Conservation (phyloP, 1,284 basidiomycete species). For the Heterobasidion annosum region DNA sequence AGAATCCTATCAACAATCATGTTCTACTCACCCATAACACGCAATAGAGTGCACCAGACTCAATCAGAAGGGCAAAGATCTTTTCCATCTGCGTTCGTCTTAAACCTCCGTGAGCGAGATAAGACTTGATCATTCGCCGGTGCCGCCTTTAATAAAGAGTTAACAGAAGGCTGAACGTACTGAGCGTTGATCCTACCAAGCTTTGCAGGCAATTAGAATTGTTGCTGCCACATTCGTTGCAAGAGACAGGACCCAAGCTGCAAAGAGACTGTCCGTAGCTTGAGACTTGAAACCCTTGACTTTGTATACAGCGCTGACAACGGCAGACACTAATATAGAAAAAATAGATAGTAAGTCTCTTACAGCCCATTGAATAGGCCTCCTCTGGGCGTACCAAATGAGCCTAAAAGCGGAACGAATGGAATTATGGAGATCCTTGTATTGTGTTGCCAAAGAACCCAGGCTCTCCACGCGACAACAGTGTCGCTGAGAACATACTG, state of each 20-base stretch:
- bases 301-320: neutral
- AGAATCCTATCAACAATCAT: too few species aligned
- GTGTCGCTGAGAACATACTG: conserved; percentile 1
- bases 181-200: neutral
- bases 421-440: neutral
- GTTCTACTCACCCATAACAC: neutral
- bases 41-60: neutral
- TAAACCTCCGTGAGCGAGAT: neutral
- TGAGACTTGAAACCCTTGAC: neutral
- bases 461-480: conserved; percentile 2
- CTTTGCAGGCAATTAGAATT: neutral
- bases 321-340: neutral
- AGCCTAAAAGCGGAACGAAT: neutral
- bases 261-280: neutral
- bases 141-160: neutral
- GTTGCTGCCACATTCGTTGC: conserved; percentile 2
- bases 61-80: neutral
- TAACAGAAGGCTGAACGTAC: neutral
- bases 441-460: neutral
- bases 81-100: neutral
- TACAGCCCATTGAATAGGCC: neutral
- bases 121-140: neutral
- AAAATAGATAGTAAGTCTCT: neutral
- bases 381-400: neutral
- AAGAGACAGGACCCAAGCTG: neutral